Base-by-base conservation (phyloP, 2,329 filamentous ascomycete species). In the Pseudogymnoascus destructans region DNA sequence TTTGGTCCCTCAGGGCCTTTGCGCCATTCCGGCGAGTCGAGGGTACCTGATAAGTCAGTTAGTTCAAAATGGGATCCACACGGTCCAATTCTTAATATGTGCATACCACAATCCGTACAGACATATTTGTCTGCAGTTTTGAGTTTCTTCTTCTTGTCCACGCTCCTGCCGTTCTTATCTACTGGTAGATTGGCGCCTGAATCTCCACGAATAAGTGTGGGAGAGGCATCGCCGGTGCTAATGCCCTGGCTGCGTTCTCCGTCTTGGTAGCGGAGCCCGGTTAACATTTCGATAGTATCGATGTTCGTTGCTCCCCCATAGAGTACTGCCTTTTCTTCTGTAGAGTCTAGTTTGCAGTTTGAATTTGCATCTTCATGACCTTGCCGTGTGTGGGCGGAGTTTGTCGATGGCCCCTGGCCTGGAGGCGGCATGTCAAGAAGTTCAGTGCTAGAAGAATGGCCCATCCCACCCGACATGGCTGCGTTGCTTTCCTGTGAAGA, bases 11-110 rank as follows among this genome's bases (percentile, higher is more conserved):
- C 89, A 0, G 92, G 92, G 0, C 92, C 92, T 71, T 95, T 96
- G 62, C 92, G 80, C 92, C 92, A 97, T 74, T 97, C 92, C 0
- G 92, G 92, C 13, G 89, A 95, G 68, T 96, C 91, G 38, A 95
- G 78, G 0, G 89, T 96, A 32, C 81, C 81, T 85, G 61, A 13
- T 59, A 32, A 9, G 15, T 25, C 5, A 9, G 23, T 63, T 52
- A 61, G 59, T 54, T 5, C 10, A 33, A 9, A 57, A 15, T 10
- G 3, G 46, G 19, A 11, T 13, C 3, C 5, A 30, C 2, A 52
- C 15, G 7, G 25, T 15, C n/a, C 8, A 10, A 19, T 19, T 6
- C n/a, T 19, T 32, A 7, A 25, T 42, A 59, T 58, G 74, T 58
- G 74, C 79, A 63, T 74, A 76, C 92, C 91, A 72, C 92, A 97